phyloP scores from a whole-genome alignment of 2,329 filamentous ascomycete genomes.

The Macrophomina phaseolina region DNA sequence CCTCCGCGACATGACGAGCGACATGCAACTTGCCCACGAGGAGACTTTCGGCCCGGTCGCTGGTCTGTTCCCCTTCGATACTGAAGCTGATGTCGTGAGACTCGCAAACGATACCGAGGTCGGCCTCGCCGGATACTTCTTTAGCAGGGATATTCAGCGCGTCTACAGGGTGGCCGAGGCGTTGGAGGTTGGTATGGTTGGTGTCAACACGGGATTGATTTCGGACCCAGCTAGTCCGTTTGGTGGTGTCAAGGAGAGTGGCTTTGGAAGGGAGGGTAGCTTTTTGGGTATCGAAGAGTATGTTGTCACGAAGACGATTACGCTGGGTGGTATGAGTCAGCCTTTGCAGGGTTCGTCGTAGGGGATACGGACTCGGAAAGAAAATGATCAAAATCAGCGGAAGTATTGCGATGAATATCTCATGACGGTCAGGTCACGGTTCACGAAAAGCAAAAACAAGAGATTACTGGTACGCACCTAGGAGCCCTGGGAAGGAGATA shows the following conservation, averaged over 20 bases:
- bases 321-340: constrained; percentile 66
- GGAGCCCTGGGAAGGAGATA: not conserved
- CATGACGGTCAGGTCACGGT: not conserved
- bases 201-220: constrained; percentile 60
- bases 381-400: too few relatives aligned
- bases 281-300: constrained; percentile 58
- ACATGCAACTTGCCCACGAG: constrained; percentile 84
- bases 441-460: not conserved
- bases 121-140: constrained; percentile 94
- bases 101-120: constrained; percentile 84
- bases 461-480: too few relatives aligned
- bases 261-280: constrained; percentile 55
- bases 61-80: constrained; percentile 85
- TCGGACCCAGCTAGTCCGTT: constrained; percentile 55
- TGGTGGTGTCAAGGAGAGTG: constrained; percentile 57
- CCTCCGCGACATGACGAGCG: constrained; percentile 80
- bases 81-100: constrained; percentile 84
- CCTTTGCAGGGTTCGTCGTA: constrained; percentile 55
- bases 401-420: not conserved
- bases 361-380: not conserved
- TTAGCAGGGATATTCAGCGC: constrained; percentile 66
- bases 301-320: constrained; percentile 53
- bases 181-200: constrained; percentile 86
- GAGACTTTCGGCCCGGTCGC: constrained; percentile 97
- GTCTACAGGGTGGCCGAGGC: constrained; percentile 67